Conservation (phyloP, 805 yeast species). For the Candida golubevii region DNA sequence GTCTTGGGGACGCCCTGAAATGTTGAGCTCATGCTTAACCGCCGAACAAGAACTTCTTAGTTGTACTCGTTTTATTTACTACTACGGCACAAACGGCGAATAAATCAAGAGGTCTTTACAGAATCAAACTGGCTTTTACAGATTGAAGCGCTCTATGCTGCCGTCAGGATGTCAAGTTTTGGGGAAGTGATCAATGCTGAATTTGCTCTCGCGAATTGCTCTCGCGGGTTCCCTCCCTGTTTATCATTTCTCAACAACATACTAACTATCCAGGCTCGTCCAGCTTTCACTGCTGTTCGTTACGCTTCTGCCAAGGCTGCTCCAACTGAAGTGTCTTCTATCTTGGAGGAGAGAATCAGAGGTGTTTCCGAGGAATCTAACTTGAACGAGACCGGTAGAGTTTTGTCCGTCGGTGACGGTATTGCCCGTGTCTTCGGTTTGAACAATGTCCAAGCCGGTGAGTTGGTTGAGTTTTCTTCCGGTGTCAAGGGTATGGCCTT, state of each 20-base stretch:
- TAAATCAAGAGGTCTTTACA: too few relatives aligned
- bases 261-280: constrained; percentile 62
- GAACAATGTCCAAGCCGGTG: constrained; percentile 99
- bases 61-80: too few relatives aligned
- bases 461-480: constrained; percentile 97
- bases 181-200: too few relatives aligned
- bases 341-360: constrained; percentile 98
- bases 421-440: constrained; percentile 99
- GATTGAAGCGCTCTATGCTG: too few relatives aligned
- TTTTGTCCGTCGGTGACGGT: constrained; percentile 99
- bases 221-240: too few relatives aligned
- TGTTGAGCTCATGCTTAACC: too few relatives aligned
- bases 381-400: constrained; percentile 99
- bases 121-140: too few relatives aligned
- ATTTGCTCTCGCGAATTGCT: too few relatives aligned
- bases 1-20: too few relatives aligned
- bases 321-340: constrained; percentile 98
- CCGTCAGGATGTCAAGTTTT: too few relatives aligned
- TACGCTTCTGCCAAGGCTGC: constrained; percentile 96
- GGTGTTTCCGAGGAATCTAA: constrained; percentile 97
- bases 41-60: too few relatives aligned
- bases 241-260: constrained; percentile 2
- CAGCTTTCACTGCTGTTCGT: constrained; percentile 65
- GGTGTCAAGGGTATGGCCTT: constrained; percentile 99
- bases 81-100: too few relatives aligned